Evolutionary conservation across 2,329 filamentous ascomycete species (phyloP).

Genomic region (Colletotrichum salicis): DNA sequence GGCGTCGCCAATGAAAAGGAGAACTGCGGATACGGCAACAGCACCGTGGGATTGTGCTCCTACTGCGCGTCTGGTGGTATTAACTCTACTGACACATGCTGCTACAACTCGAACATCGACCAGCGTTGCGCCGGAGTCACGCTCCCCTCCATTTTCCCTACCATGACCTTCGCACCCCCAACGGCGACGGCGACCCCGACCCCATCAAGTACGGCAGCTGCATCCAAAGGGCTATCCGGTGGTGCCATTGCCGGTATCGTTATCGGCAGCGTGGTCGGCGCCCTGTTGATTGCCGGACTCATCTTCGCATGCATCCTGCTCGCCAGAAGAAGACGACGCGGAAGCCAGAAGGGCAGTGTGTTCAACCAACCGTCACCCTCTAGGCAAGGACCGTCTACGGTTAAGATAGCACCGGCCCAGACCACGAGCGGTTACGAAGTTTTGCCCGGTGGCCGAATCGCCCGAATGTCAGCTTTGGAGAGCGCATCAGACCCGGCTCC

Average conservation of each 20-base stretch:
- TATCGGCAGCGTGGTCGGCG: conserved; percentile 79
- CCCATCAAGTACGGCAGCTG: conserved; percentile 43
- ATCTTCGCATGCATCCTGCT: conserved; percentile 73
- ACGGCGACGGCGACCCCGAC: conserved; percentile 57
- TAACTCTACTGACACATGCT: conserved; percentile 96
- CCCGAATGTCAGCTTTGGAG: conserved; percentile 95
- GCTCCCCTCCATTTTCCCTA: conserved; percentile 79
- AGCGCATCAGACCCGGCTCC: conserved; percentile 73
- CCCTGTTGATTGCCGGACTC: conserved; percentile 74
- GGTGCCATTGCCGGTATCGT: conserved; percentile 93
- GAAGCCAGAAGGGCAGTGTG: conserved; percentile 75
- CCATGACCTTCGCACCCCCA: conserved; percentile 67
- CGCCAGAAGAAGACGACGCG: conserved; percentile 60
- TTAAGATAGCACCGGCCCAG: conserved; percentile 47
- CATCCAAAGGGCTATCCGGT: conserved; percentile 69
- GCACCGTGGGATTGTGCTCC: conserved; percentile 80
- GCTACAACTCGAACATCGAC: conserved; percentile 82
- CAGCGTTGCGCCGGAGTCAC: conserved; percentile 78
- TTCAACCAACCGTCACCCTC: conserved; percentile 90
- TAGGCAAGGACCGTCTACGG: conserved; percentile 58
- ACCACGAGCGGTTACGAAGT: conserved; percentile 71
- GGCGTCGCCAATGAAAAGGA: conserved; percentile 83
- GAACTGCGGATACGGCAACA: conserved; percentile 86
- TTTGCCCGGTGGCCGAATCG: conserved; percentile 87
- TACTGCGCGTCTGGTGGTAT: conserved; percentile 86